phyloP scores from a whole-genome alignment of 768 basidiomycete species.

The Phlebiopsis flavidoalba region DNA sequence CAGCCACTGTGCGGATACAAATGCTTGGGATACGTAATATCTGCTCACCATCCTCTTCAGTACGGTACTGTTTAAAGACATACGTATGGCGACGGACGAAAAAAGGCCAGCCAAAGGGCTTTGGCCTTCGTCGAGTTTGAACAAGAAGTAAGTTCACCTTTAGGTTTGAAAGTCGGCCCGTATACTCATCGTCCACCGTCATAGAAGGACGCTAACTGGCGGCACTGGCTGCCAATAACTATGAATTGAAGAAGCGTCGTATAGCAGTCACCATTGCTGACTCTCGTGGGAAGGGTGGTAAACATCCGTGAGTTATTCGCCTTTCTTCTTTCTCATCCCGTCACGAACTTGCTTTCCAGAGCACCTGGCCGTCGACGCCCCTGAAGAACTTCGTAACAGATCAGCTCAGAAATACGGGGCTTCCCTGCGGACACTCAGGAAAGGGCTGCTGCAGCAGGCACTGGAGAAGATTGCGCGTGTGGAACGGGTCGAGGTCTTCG shows the following conservation, averaged over 20 bases:
- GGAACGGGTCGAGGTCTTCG: slow-evolving; percentile 72
- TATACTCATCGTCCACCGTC: neutral
- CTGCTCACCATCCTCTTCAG: slow-evolving; percentile 33
- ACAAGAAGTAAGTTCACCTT: slow-evolving; percentile 50
- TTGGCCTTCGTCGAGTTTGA: slow-evolving; percentile 93
- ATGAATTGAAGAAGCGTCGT: slow-evolving; percentile 84
- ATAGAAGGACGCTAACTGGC: slow-evolving; percentile 65
- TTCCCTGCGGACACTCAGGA: slow-evolving; percentile 81
- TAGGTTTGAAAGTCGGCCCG: neutral
- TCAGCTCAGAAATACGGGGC: slow-evolving; percentile 72
- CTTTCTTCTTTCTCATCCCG: neutral
- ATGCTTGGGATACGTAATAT: too few species aligned
- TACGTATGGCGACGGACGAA: slow-evolving; percentile 73
- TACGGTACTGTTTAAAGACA: slow-evolving; percentile 78
- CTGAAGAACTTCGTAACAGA: slow-evolving; percentile 57
- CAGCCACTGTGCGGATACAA: slow-evolving; percentile 43
- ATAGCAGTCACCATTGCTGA: slow-evolving; percentile 88
- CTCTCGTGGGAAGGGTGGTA: slow-evolving; percentile 36
- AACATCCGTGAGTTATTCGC: slow-evolving; percentile 18
- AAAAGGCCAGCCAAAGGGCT: slow-evolving; percentile 72
- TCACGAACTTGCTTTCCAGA: neutral
- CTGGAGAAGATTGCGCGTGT: slow-evolving; percentile 74
- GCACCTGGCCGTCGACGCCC: slow-evolving; percentile 25
- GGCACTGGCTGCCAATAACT: slow-evolving; percentile 77
- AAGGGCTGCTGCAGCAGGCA: slow-evolving; percentile 83